These are phyloP conservation scores for Agrocybe praecox DNA, from an alignment of 768 basidiomycete genomes.

Conservation along the genomic window DNA sequence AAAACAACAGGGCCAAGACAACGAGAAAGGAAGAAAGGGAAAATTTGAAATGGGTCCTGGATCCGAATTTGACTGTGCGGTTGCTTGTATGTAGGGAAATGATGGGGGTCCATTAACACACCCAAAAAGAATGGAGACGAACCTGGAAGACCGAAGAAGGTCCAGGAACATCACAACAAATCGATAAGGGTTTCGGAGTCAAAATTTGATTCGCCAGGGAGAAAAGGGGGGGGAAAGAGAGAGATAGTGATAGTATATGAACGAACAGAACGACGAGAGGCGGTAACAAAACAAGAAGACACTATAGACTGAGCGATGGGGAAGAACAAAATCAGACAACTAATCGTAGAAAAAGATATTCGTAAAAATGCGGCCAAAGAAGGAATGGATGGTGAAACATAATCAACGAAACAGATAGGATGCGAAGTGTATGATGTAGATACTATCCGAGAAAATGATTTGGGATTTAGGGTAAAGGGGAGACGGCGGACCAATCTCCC, in stretches of 20 bases:
- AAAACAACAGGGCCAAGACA: no score
- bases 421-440: constrained; percentile 7
- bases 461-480: background rate
- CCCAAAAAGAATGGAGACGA: no score
- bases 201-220: background rate
- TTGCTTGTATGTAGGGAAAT: no score
- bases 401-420: constrained; percentile 3
- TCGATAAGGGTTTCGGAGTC: background rate
- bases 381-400: constrained; percentile 1
- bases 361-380: background rate
- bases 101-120: no score
- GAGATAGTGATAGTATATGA: background rate
- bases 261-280: constrained; percentile 5
- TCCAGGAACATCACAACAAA: background rate
- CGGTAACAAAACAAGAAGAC: constrained; percentile 8
- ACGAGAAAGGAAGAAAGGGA: no score
- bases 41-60: no score
- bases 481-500: background rate
- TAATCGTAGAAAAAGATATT: constrained; percentile 1
- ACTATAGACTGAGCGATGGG: constrained; percentile 11
- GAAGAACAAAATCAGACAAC: constrained; percentile 4
- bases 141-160: background rate
- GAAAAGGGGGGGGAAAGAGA: background rate
- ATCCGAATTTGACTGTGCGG: no score
- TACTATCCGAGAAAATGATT: background rate